Evolutionary conservation across 108 stramenopile species (phyloP), one percentile per base, ranked within the genome.

Genomic region (Poteriospumella lacustris): DNA sequence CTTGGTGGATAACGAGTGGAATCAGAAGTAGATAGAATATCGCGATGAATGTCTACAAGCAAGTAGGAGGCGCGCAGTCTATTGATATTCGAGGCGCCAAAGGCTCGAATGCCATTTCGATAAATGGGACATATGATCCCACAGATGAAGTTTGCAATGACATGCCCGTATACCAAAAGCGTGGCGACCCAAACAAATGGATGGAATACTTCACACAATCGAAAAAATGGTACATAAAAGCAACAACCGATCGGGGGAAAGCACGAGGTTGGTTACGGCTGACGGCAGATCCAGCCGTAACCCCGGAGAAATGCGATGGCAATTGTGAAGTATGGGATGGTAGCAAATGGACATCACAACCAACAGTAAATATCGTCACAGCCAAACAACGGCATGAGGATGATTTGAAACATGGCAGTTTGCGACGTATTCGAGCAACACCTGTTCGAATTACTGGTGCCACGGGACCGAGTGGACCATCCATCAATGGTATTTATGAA

Each of bases 171-270:
- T 64, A 64, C 36, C 60, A 64, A 64, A 64, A 64, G 31, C 60
- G 60, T 31, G 60, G 60, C 36, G 60, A 64, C 24, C 15, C 60
- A 12, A 64, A 19, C 15, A 64, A 64, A 64, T 64, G 60, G 60
- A 31, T 64, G 60, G 60, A 64, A 24, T 64, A 34, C 31, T 64
- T 64, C 31, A 64, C 28, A 34, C 60, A 64, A 34, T 64, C 60
- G 60, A 64, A 64, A 5, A 64, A 64, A 64, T 64, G 60, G 60
- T 64, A 64, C 60, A 64, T 64, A 34, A 64, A 64, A 33, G 60
- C 60, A 12, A 64, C 60, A 24, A 64, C 15, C 3, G 60, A 64
- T 64, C 15, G 31, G 36, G 60, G 60, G 12, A 64, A 64, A 24
- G 60, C 60, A 5, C 28, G 60, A 24, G 60, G 60, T 34, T 64